Evolutionary conservation across 352 stramenopile genomes (phyloP), one percentile per base, ranked within the genome.

Genomic region (Phytophthora multivora): DNA sequence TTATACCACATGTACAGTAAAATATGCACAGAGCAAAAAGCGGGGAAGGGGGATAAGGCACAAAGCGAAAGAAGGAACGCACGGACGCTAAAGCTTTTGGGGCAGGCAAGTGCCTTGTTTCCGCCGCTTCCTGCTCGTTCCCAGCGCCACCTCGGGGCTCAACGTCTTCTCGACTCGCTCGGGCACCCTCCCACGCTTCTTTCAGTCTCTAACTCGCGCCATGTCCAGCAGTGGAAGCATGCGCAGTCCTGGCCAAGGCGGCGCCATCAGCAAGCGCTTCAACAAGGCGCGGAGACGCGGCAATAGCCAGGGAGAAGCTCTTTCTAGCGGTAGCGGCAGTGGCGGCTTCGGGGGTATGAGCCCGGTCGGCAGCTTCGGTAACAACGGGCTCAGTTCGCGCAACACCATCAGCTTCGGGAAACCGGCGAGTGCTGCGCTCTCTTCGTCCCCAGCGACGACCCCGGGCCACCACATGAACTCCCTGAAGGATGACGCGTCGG

Each of bases 391-490:
- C 2, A 68, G 49, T 13, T 54, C 57, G 0, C 69, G 82, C 36
- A 81, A 81, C 26, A 91, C 82, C 31, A 89, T 91, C 39, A 77
- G 63, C 45, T 83, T 86, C 33, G 82, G 77, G 26, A 79, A 77
- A 43, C 59, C 73, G 5, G 40, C 56, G 9, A 42, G 26, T 26
- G 48, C 33, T 18, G 42, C 36, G 18, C 46, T 72, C 12, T 51
- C 43, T 4, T 60, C 68, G 23, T 71, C 62, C 0, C 48, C 65
- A 7, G 53, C 69, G 11, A 66, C 66, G 15, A 50, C 67, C 1
- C 47, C 42, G 0, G 46, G 53, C 3, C 42, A 56, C 19, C 28
- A 56, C 19, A 13, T 62, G 53, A 31, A 41, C 13, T 15, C 47
- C 0, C 12, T 48, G 2, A 83, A 81, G 43, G 73, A 79, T 2